Conservation (phyloP, 306 rosid genomes). For the Malus asiatica region DNA sequence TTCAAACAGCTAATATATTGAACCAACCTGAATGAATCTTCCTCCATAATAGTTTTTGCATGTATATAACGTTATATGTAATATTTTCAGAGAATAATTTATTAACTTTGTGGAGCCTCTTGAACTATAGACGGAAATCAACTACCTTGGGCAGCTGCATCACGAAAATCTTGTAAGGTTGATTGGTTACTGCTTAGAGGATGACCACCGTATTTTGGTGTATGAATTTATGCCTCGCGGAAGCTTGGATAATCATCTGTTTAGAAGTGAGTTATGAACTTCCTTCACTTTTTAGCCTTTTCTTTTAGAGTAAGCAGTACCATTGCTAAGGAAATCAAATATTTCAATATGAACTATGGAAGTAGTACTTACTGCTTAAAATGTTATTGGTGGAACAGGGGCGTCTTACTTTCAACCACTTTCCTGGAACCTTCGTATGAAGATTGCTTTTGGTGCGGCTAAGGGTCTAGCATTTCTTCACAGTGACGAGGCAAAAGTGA, state of each 20-base stretch:
- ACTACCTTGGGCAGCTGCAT: constrained; percentile 81
- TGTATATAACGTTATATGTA: constrained; percentile 8
- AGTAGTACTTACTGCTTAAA: background rate
- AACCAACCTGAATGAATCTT: background rate
- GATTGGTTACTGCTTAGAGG: constrained; percentile 94
- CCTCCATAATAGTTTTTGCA: background rate
- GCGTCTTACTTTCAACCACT: constrained; percentile 80
- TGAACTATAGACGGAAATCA: constrained; percentile 70
- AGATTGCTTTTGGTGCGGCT: constrained; percentile 85
- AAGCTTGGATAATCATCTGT: constrained; percentile 90
- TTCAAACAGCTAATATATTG: background rate
- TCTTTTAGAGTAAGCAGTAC: background rate
- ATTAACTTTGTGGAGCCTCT: constrained; percentile 16
- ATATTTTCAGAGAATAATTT: constrained; percentile 8
- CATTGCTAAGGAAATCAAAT: background rate
- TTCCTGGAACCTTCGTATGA: constrained; percentile 80
- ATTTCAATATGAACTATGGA: background rate
- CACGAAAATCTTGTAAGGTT: constrained; percentile 92
- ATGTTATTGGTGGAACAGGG: constrained; percentile 43
- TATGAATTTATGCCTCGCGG: constrained; percentile 83
- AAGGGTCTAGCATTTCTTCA: constrained; percentile 94
- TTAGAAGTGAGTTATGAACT: constrained; percentile 67
- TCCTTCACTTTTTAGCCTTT: constrained; percentile 1
- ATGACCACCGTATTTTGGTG: constrained; percentile 87
- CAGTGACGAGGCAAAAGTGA: constrained; percentile 87